Conservation (phyloP, 2,329 filamentous ascomycete species). For the Biscogniauxia mediterranea region DNA sequence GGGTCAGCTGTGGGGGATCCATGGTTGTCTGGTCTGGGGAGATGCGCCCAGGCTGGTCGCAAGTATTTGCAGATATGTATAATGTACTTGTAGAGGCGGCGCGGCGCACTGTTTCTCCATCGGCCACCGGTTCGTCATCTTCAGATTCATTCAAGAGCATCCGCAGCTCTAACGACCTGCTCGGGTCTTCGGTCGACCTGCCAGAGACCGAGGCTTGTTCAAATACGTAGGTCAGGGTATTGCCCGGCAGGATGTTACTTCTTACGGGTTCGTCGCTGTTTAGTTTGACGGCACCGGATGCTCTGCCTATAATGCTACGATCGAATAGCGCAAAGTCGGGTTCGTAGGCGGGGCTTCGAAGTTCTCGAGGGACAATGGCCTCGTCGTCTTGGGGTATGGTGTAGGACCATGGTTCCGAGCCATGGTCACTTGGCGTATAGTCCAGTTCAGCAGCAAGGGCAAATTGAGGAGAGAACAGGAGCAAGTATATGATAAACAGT, state of each 20-base stretch:
- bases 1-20: slow-evolving; percentile 67
- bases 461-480: slow-evolving; percentile 57
- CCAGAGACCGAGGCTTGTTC: slow-evolving; percentile 53
- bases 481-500: slow-evolving; percentile 59
- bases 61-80: slow-evolving; percentile 85
- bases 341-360: slow-evolving; percentile 46
- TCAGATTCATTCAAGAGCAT: slow-evolving; percentile 22
- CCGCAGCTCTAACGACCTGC: slow-evolving; percentile 24
- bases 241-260: slow-evolving; percentile 61
- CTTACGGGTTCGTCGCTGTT: slow-evolving; percentile 63
- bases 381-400: slow-evolving; percentile 20
- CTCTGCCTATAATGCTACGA: slow-evolving; percentile 61
- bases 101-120: slow-evolving; percentile 22
- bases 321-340: slow-evolving; percentile 62
- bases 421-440: slow-evolving; percentile 20
- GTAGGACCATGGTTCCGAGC: slow-evolving; percentile 16
- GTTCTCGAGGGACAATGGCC: slow-evolving; percentile 18
- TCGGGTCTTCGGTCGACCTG: slow-evolving; percentile 24
- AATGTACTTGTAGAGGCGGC: slow-evolving; percentile 48
- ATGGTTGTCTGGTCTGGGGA: slow-evolving; percentile 42
- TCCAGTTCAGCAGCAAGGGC: slow-evolving; percentile 60
- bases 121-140: slow-evolving; percentile 5
- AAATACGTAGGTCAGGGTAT: slow-evolving; percentile 64
- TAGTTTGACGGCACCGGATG: slow-evolving; percentile 50
- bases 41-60: slow-evolving; percentile 66